phyloP scores from a whole-genome alignment of 2,329 filamentous ascomycete species.

The Fusarium luffae region DNA sequence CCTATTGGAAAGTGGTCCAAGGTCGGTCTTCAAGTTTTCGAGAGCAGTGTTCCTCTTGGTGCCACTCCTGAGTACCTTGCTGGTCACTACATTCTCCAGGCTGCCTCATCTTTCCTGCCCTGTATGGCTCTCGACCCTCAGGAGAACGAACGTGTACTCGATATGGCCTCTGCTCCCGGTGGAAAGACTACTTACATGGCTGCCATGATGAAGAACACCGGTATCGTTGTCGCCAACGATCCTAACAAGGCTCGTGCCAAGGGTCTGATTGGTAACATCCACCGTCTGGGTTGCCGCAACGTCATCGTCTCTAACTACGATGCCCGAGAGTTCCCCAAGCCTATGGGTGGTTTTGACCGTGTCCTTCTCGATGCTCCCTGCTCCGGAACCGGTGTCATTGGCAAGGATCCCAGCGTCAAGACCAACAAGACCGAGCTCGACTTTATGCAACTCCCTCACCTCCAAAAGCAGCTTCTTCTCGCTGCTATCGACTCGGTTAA shows the following conservation, averaged over 20 bases:
- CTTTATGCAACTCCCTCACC: constrained; percentile 91
- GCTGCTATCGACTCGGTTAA: constrained; percentile 95
- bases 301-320: constrained; percentile 96
- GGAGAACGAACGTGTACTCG: constrained; percentile 89
- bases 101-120: constrained; percentile 94
- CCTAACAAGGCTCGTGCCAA: constrained; percentile 92
- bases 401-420: constrained; percentile 96
- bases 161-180: constrained; percentile 94
- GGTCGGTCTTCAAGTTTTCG: constrained; percentile 95
- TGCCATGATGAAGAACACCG: constrained; percentile 97
- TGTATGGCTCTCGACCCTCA: constrained; percentile 98
- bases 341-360: constrained; percentile 95
- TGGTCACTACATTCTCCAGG: constrained; percentile 97
- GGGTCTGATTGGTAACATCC: constrained; percentile 97
- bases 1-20: constrained; percentile 99
- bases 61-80: constrained; percentile 97
- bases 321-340: constrained; percentile 90
- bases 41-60: constrained; percentile 84
- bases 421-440: constrained; percentile 98
- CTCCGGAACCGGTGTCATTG: constrained; percentile 96
- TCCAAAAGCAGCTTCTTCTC: constrained; percentile 93
- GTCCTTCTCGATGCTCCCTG: constrained; percentile 95
- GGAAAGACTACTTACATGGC: constrained; percentile 97
- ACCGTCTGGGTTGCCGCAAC: constrained; percentile 92
- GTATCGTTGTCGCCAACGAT: constrained; percentile 96